Evolutionary conservation across 169 alveolate species (phyloP), one percentile per base, ranked within the genome.

Genomic region (Babesia caballi): DNA sequence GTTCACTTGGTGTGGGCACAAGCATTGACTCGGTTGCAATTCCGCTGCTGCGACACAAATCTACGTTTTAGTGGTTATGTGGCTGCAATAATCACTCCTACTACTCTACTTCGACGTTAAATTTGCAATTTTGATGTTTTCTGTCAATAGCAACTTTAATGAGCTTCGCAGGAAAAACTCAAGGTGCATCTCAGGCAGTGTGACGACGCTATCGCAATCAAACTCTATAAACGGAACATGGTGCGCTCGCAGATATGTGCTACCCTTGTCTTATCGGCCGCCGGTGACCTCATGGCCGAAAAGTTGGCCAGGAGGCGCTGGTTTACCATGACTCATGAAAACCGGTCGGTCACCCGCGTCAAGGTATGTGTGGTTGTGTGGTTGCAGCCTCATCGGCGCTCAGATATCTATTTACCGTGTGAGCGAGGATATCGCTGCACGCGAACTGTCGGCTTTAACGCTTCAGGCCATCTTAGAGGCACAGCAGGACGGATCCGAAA

Each of bases 111-210:
- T n/a, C n/a, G n/a, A n/a, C n/a, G n/a, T n/a, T n/a, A n/a, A n/a
- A n/a, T n/a, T n/a, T n/a, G n/a, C n/a, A n/a, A n/a, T n/a, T n/a
- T n/a, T n/a, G n/a, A n/a, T n/a, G n/a, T n/a, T n/a, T n/a, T n/a
- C n/a, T n/a, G n/a, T n/a, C n/a, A n/a, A n/a, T n/a, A n/a, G n/a
- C n/a, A n/a, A n/a, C n/a, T n/a, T n/a, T 38, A 38, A 38, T 38
- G 17, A 12, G 15, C 14, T 38, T n/a, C 36, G 47, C 72, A 81
- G 88, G 82, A 70, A 46, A 72, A 81, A 30, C 35, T 81, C n/a
- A 61, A 53, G 33, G 81, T 81, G 21, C 88, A 81, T 32, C 57
- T 81, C 17, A 40, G 88, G 41, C 88, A 81, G 40, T 81, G 88
- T 51, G 88, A 81, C 53, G 80, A 59, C 54, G 4, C 4, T 41